phyloP scores from a whole-genome alignment of 129 eudicot genomes.

The Pseudognaphalium luteoalbum region DNA sequence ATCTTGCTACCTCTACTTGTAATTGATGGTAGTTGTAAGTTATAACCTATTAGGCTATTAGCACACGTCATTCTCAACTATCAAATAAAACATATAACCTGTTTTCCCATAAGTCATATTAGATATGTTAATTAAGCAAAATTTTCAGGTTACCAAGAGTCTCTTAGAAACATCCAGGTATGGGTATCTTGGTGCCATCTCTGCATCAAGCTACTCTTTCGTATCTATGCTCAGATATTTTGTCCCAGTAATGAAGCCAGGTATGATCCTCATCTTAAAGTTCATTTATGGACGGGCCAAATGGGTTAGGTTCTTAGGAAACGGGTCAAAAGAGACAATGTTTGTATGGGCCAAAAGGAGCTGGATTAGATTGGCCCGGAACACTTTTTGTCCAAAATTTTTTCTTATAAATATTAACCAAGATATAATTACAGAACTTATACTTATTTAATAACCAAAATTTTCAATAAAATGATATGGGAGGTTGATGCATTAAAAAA shows the following conservation, averaged over 20 bases:
- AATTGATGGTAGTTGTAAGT: no score
- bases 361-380: background rate
- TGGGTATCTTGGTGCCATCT: slow-evolving; percentile 4
- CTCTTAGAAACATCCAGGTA: background rate
- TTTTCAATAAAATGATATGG: no score
- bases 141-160: background rate
- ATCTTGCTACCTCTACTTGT: no score
- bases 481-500: no score
- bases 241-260: slow-evolving; percentile 10
- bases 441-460: no score
- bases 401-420: no score
- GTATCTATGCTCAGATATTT: slow-evolving; percentile 2
- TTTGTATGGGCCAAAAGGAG: background rate
- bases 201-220: slow-evolving; percentile 13
- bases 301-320: background rate
- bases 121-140: background rate
- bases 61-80: no score
- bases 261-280: background rate
- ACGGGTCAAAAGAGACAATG: background rate
- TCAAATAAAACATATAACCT: no score
- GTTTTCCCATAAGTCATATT: no score
- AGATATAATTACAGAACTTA: no score
- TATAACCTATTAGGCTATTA: no score
- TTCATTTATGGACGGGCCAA: background rate
- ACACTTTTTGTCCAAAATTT: no score